Base-by-base conservation (phyloP, 805 yeast genomes). In the Nakazawaea molendinolei region DNA sequence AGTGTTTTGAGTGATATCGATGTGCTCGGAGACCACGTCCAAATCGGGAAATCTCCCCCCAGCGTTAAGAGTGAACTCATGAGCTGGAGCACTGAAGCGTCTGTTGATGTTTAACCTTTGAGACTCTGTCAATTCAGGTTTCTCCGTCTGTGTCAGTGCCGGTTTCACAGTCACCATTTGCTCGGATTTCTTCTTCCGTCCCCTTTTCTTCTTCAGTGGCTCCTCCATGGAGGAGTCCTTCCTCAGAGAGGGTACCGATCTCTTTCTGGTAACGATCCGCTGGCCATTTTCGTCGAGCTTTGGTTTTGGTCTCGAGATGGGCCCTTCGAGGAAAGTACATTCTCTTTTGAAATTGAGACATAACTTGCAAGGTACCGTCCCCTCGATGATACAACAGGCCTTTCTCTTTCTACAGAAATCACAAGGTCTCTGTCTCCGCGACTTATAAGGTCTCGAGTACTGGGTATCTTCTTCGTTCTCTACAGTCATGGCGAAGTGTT, bases 361-460 rank as follows among this genome's bases (percentile, higher is more conserved):
- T 8, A 56, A 45, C 38, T 55, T 45, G 34, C 63, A 58, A 28
- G 58, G 58, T 8, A 50, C 39, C 34, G 52, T 51, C n/a, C 48
- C 50, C 26, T 54, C 52, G 38, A 58, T 55, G 16, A 58, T 57
- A 44, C 63, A 58, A 44, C 63, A 58, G 1, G 61, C 51, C 39
- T 58, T 58, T 19, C 63, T 42, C 31, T 49, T 52, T 20, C 63
- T 49, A 44, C 63, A 58, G 33, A 55, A 54, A 36, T 58, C 63
- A 38, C 63, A 58, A 6, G 63, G 63, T 28, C 63, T 42, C 35
- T 56, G 57, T 24, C 51, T 49, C 27, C 63, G 47, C 3, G 60
- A 55, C 29, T 57, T 58, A 43, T 58, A 58, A 9, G 61, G 59
- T 34, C 63, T 48, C 8, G 38, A 33, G 13, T 24, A 38, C 14